phyloP scores from a whole-genome alignment of 1,284 basidiomycete genomes.

The Hymenochaete sp. region DNA sequence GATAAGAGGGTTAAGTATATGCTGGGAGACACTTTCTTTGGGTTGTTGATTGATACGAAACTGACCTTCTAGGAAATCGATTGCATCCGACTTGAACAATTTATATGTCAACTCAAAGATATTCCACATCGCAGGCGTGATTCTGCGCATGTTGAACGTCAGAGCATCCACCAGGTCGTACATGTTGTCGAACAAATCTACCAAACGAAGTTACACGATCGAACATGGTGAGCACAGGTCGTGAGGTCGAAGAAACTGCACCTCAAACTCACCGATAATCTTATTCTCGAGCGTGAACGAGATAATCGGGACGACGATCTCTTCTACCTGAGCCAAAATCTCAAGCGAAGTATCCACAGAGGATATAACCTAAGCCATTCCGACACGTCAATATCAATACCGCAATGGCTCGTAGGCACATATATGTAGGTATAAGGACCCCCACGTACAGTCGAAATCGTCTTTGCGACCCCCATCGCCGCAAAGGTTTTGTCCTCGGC shows the following conservation, averaged over 20 bases:
- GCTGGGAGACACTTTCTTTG: background rate
- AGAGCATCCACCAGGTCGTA: slow-evolving; percentile 81
- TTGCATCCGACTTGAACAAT: slow-evolving; percentile 76
- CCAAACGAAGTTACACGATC: slow-evolving; percentile 5
- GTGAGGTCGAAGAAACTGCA: no score
- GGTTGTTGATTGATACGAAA: background rate
- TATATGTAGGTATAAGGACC: slow-evolving; percentile 3
- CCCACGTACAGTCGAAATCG: slow-evolving; percentile 57
- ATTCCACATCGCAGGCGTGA: slow-evolving; percentile 81
- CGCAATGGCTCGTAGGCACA: background rate
- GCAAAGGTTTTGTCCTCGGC: slow-evolving; percentile 80
- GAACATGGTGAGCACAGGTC: background rate
- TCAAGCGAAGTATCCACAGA: slow-evolving; percentile 70
- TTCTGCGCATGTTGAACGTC: slow-evolving; percentile 73
- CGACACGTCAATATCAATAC: background rate
- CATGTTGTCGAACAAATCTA: slow-evolving; percentile 84
- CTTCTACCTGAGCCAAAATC: slow-evolving; percentile 74
- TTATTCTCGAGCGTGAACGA: slow-evolving; percentile 69
- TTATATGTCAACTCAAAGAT: slow-evolving; percentile 78
- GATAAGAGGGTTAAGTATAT: no score
- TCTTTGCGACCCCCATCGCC: slow-evolving; percentile 80
- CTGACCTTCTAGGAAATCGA: slow-evolving; percentile 78
- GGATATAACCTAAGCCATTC: slow-evolving; percentile 45
- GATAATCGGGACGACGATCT: slow-evolving; percentile 74
- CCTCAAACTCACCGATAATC: slow-evolving; percentile 49